Conservation (phyloP, 805 yeast species). For the Yamadazyma insecticola region DNA sequence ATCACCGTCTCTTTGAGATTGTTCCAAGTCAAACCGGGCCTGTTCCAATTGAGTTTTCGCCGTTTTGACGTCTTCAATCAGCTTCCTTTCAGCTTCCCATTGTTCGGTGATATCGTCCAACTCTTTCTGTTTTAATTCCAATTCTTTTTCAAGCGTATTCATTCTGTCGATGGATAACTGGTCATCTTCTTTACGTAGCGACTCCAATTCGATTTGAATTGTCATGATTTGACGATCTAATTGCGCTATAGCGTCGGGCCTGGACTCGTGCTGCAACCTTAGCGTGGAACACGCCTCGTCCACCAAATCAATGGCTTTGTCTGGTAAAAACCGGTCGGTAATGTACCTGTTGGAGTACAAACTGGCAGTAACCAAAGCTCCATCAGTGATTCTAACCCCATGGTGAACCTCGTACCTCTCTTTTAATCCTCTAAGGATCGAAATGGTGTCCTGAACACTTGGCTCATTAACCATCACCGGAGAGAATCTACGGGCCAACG, state of each 20-base stretch:
- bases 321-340: constrained; percentile 88
- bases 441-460: constrained; percentile 82
- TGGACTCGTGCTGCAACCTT: constrained; percentile 92
- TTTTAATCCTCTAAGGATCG: constrained; percentile 87
- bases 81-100: constrained; percentile 82
- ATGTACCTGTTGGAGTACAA: constrained; percentile 85
- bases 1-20: constrained; percentile 77
- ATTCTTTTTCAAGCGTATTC: constrained; percentile 64
- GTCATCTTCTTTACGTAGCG: constrained; percentile 89
- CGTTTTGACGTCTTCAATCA: constrained; percentile 69
- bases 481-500: constrained; percentile 89
- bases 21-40: constrained; percentile 78
- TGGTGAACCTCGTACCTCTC: constrained; percentile 96
- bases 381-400: constrained; percentile 90
- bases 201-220: constrained; percentile 90
- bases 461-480: constrained; percentile 87
- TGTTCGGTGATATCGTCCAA: constrained; percentile 65
- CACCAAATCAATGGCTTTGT: constrained; percentile 92
- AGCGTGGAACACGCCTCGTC: constrained; percentile 97
- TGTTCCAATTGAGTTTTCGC: constrained; percentile 82
- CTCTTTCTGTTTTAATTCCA: constrained; percentile 61
- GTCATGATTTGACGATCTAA: constrained; percentile 89
- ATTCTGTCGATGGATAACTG: constrained; percentile 75
- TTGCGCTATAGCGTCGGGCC: constrained; percentile 90
- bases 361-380: constrained; percentile 92